Evolutionary conservation across 495 filamentous ascomycete species (phyloP).

Genomic region (Cladorrhinum samala): DNA sequence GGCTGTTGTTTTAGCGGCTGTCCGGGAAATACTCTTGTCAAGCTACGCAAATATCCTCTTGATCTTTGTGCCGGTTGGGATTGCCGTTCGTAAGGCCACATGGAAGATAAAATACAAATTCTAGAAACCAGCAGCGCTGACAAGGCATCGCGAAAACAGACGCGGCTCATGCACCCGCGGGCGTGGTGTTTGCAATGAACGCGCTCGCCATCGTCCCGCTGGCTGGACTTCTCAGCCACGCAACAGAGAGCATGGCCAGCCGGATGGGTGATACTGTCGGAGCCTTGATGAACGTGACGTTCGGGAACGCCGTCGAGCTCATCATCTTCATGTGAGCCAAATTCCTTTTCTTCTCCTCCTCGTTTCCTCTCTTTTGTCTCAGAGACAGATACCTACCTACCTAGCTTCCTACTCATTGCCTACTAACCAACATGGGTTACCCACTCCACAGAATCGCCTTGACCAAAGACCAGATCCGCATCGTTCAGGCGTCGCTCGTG

Average conservation of each 20-base stretch:
- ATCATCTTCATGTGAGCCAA: conserved; percentile 26
- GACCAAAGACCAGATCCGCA: conserved; percentile 73
- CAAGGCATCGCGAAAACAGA: not conserved
- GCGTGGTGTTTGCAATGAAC: conserved; percentile 52
- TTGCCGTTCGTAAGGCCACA: conserved; percentile 50
- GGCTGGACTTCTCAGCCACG: conserved; percentile 70
- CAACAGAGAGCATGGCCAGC: conserved; percentile 74
- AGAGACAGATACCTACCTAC: not conserved
- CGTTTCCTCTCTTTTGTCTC: not conserved
- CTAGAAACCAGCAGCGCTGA: too few relatives aligned
- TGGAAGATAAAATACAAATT: too few relatives aligned
- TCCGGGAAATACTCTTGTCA: conserved; percentile 50
- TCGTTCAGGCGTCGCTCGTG: conserved; percentile 82
- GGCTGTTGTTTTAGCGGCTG: too few relatives aligned
- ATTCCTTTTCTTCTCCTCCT: not conserved
- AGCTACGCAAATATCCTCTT: conserved; percentile 77
- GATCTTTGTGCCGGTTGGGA: conserved; percentile 75
- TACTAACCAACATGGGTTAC: conserved; percentile 18
- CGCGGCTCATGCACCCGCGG: conserved; percentile 13
- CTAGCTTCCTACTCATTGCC: not conserved
- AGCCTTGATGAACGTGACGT: conserved; percentile 78
- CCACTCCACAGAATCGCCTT: conserved; percentile 63
- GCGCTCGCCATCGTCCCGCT: conserved; percentile 78
- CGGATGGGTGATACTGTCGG: conserved; percentile 75
- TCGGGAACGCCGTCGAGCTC: conserved; percentile 73